Base-by-base conservation (phyloP, 495 filamentous ascomycete genomes). In the Tricharina praecox region DNA sequence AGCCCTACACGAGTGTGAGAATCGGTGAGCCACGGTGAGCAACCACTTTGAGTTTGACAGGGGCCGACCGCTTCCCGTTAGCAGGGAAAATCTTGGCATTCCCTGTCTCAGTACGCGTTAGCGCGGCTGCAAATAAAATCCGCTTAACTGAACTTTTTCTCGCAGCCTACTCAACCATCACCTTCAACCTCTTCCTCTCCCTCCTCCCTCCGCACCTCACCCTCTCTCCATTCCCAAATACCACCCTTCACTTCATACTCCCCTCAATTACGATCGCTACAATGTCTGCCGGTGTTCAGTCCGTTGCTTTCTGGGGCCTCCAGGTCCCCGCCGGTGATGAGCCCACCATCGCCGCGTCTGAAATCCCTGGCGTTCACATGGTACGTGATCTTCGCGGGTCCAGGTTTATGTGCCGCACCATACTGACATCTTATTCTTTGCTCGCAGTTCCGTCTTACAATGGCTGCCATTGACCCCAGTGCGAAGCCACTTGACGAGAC, bases 381-480 rank as follows among this genome's bases (percentile, higher is more conserved):
- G 86, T 94, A 65, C 69, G 85, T 79, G 19, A 41, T 47, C 18
- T 30, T 50, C 36, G 33, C 41, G 47, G 10, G 45, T 28, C 19
- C 13, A 21, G 25, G 16, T 1, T 33, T 18, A 2, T 8, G 1
- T 16, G 43, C 11, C 5, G 21, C 8, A 24, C 5, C 11, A 10
- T 43, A 33, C 43, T 46, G 28, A 46, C 28, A 35, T 11, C 23
- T n/a, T n/a, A n/a, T n/a, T n/a, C n/a, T n/a, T n/a, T 15, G 15
- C 36, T 15, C 24, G 11, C 13, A 24, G 11, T 55, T 93, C 68
- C 86, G 83, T 57, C 80, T 99, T 54, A 95, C 85, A 58, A 99
- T 99, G 90, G 90, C 92, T 56, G 90, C 90, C 56, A 78, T 99
- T 57, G 87, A 99, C 63, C 90, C 90, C 26, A 81, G 75, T 56